Conservation (phyloP, 2,329 filamentous ascomycete genomes). For the Fusarium solani-melongenae region DNA sequence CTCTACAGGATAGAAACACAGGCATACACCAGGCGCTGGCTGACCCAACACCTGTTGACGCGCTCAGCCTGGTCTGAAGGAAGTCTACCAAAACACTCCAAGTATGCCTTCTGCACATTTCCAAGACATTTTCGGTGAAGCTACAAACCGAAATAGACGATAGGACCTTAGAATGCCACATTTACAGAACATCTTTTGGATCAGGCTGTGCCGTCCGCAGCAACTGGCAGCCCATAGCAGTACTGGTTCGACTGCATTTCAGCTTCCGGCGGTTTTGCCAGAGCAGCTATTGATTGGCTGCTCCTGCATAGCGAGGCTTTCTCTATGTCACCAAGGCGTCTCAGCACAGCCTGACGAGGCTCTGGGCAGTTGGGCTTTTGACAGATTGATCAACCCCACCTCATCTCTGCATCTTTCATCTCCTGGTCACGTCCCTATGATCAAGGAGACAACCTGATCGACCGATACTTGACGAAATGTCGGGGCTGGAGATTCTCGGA, state of each 20-base stretch:
- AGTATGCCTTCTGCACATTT: neutral
- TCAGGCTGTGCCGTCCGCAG: neutral
- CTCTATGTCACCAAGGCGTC: neutral
- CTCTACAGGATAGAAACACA: neutral
- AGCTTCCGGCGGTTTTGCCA: neutral
- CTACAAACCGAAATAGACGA: neutral
- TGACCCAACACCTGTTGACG: neutral
- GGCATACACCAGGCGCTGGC: neutral
- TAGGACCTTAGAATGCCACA: neutral
- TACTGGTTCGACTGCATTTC: neutral
- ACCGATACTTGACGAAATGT: neutral
- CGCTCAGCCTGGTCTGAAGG: neutral
- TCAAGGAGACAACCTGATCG: neutral
- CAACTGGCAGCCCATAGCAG: neutral
- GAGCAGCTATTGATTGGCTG: neutral
- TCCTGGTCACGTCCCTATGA: neutral
- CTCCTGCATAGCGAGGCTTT: neutral
- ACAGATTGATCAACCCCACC: neutral
- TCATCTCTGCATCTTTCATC: neutral
- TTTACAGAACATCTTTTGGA: neutral
- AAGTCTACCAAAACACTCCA: neutral
- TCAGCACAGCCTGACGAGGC: slow-evolving; percentile 12
- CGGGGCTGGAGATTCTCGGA: slow-evolving; percentile 20
- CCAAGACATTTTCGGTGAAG: neutral
- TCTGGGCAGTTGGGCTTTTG: neutral